phyloP scores from a whole-genome alignment of 2,329 filamentous ascomycete genomes.

The Colletotrichum euphorbiae region DNA sequence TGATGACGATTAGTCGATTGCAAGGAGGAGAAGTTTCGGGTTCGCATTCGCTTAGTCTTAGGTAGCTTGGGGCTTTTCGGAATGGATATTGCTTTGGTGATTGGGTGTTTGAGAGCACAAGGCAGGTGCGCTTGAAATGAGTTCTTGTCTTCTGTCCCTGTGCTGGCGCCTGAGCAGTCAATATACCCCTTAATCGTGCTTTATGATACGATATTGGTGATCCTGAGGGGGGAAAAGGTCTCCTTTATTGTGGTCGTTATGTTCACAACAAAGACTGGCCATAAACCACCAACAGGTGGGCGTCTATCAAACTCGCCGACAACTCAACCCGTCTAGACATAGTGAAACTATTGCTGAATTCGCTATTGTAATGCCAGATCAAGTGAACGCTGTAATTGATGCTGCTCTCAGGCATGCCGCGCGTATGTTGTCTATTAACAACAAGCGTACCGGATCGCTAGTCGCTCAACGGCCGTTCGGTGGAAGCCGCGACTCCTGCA shows the following conservation, averaged over 20 bases:
- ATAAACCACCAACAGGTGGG: background rate
- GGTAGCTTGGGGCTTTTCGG: conserved; percentile 28
- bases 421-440: background rate
- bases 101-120: conserved; percentile 11
- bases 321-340: background rate
- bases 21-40: conserved; percentile 1
- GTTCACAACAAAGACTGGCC: too few relatives aligned
- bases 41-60: conserved; percentile 6
- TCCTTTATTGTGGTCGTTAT: too few relatives aligned
- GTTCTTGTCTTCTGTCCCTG: background rate
- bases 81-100: conserved; percentile 10
- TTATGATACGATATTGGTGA: background rate
- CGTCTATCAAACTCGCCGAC: background rate
- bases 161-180: conserved; percentile 13
- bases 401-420: conserved; percentile 1
- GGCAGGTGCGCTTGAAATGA: conserved; percentile 7
- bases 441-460: background rate
- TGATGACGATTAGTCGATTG: conserved; percentile 43
- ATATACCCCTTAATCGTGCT: conserved; percentile 23
- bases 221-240: too few relatives aligned
- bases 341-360: background rate
- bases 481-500: background rate
- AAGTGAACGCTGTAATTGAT: background rate
- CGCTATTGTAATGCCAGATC: background rate
- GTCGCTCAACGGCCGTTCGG: background rate